A percentile compares a stretch with the other conserved stretches of the same genome.
Evolutionary conservation across 306 rosid genomes (phyloP).

Genomic region (Medicago lupulina): DNA sequence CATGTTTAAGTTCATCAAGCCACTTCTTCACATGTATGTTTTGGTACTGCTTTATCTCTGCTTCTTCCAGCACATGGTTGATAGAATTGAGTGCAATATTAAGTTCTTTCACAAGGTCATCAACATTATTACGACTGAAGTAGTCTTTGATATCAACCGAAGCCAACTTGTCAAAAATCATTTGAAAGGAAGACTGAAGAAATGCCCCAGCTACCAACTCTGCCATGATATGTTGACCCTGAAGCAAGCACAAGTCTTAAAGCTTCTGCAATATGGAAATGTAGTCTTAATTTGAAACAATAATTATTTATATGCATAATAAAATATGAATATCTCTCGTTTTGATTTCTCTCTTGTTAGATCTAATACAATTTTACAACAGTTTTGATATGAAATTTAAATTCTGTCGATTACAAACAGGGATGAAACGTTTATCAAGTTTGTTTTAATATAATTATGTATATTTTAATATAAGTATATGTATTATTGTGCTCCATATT

Average conservation of each 20-base stretch:
- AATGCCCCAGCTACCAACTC: neutral
- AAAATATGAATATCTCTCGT: no score
- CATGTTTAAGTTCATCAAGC: neutral
- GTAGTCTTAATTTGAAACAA: neutral
- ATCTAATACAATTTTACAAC: no score
- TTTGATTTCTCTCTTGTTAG: no score
- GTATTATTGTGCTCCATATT: no score
- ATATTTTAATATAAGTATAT: no score
- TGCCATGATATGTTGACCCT: neutral
- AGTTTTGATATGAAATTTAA: no score
- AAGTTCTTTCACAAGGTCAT: neutral
- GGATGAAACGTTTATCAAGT: no score
- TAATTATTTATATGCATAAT: no score
- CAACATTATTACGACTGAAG: neutral
- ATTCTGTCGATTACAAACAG: no score
- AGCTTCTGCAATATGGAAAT: neutral
- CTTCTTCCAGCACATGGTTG: neutral
- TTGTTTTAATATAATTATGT: no score
- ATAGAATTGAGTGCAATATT: neutral
- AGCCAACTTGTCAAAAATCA: constrained; percentile 24
- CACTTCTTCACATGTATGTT: neutral
- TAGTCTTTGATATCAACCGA: neutral
- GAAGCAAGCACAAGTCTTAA: no score
- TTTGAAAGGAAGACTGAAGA: neutral
- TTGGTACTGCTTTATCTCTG: constrained; percentile 38